Evolutionary conservation across 1,284 basidiomycete species (phyloP).

Genomic region (Limonomyces culmigenus): DNA sequence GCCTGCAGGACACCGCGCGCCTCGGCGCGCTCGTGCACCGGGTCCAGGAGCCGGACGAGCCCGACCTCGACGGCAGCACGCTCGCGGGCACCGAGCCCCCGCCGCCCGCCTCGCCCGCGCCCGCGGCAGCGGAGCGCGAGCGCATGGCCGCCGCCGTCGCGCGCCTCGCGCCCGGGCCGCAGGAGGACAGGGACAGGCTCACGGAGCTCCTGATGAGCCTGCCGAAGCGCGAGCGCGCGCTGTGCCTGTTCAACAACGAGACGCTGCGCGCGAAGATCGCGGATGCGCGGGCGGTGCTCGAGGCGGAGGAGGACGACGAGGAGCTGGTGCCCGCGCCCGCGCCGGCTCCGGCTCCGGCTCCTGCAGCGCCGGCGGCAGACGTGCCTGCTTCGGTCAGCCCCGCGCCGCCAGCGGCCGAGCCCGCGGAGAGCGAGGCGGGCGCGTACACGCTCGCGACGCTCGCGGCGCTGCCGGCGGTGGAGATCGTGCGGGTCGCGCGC

Average conservation of each 20-base stretch:
- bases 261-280: constrained; percentile 62
- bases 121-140: constrained; percentile 56
- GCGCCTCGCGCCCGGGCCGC: constrained; percentile 39
- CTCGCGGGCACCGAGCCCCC: constrained; percentile 61
- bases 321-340: constrained; percentile 15
- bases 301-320: constrained; percentile 45
- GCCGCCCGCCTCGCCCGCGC: constrained; percentile 61
- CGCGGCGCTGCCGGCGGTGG: constrained; percentile 47
- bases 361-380: constrained; percentile 55
- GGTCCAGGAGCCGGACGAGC: constrained; percentile 34
- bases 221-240: constrained; percentile 73
- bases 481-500: constrained; percentile 48
- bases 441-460: constrained; percentile 39
- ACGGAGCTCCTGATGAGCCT: constrained; percentile 71
- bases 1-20: constrained; percentile 51
- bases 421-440: no score
- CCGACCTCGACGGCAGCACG: constrained; percentile 37
- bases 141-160: constrained; percentile 53
- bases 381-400: constrained; percentile 53
- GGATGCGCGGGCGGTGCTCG: constrained; percentile 69
- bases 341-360: constrained; percentile 38
- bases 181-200: constrained; percentile 45
- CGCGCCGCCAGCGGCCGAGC: constrained; percentile 17
- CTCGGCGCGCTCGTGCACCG: constrained; percentile 44
- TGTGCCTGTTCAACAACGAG: constrained; percentile 81